Evolutionary conservation across 352 stramenopile species (phyloP), one percentile per base, ranked within the genome.

Genomic region (Globisporangium nodosum): DNA sequence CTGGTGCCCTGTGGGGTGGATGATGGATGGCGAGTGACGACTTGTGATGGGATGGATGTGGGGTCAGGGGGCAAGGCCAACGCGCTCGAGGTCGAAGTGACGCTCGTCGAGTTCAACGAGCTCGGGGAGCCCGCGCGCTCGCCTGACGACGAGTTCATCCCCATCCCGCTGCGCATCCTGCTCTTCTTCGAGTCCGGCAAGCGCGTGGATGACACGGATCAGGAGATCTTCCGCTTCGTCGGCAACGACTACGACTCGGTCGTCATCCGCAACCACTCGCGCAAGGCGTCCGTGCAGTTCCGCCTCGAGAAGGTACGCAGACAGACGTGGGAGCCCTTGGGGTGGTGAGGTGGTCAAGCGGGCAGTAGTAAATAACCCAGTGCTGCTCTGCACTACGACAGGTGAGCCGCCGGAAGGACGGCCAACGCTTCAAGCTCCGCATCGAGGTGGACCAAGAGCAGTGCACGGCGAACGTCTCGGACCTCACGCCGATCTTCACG

Each of bases 131-230:
- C 75, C 54, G 70, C 79, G 53, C 77, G 83, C 40, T 82, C 83
- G 4, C 68, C 70, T 12, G 79, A 90, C 52, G 70, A 87, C 48
- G 76, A 89, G 49, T 94, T 92, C 37, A 71, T 90, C n/a, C 71
- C 87, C 57, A 87, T 94, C 43, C 85, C 85, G 21, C 69, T 94
- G 27, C 77, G 83, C 24, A 87, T 93, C 46, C 52, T 86, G 56
- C 74, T 92, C 15, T 92, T 88, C 49, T 94, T 91, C 47, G 85
- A 94, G 66, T 92, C 85, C 13, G 85, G 85, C n/a, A 92, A 90
- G 69, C 71, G 73, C 31, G 85, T 94, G 47, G 85, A 94, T 47
- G 79, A 91, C 56, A 73, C 76, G 48, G 85, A 94, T 61, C 83
- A 92, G 53, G 82, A 94, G 56, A 94, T 94, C 47, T 93, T 94